A percentile compares a stretch with the other conserved stretches of the same genome.
phyloP scores from a whole-genome alignment of 495 filamentous ascomycete species.

The Aspergillus avenaceus region DNA sequence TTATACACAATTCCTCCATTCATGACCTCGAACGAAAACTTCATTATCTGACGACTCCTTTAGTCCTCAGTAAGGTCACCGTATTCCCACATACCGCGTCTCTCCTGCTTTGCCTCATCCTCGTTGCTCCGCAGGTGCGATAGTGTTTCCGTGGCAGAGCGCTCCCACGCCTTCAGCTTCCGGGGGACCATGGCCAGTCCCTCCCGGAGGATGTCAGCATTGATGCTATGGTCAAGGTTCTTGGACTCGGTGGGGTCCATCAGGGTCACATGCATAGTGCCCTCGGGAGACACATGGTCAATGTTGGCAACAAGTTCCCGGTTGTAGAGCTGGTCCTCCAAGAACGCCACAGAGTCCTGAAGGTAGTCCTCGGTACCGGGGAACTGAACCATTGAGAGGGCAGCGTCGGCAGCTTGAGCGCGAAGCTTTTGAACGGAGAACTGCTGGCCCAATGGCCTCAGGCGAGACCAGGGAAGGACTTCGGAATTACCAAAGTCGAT shows the following conservation, averaged over 20 bases:
- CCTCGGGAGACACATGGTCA: constrained; percentile 73
- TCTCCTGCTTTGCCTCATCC: constrained; percentile 67
- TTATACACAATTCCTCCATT: constrained; percentile 9
- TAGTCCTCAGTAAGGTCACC: constrained; percentile 91
- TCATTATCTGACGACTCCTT: constrained; percentile 8
- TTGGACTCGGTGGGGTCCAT: constrained; percentile 64
- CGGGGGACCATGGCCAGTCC: constrained; percentile 85
- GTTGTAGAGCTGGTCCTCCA: constrained; percentile 62
- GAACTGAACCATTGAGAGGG: constrained; percentile 85
- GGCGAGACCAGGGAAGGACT: constrained; percentile 71
- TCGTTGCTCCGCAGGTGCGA: constrained; percentile 61
- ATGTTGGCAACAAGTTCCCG: constrained; percentile 84
- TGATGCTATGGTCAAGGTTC: constrained; percentile 70
- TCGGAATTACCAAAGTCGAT: constrained; percentile 97
- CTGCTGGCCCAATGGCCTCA: constrained; percentile 72
- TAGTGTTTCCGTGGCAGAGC: constrained; percentile 65
- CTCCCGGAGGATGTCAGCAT: constrained; percentile 75
- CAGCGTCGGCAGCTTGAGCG: constrained; percentile 81
- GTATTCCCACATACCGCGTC: constrained; percentile 95
- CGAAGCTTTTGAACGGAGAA: constrained; percentile 77
- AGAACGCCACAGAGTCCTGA: constrained; percentile 65
- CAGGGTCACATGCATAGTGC: constrained; percentile 76
- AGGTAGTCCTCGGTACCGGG: constrained; percentile 76
- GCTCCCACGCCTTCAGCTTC: constrained; percentile 89
- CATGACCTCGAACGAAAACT: no score